These are phyloP conservation scores for Lichtheimia corymbifera DNA, from an alignment of 371 early-diverging fungal genomes.

Conservation along the genomic window DNA sequence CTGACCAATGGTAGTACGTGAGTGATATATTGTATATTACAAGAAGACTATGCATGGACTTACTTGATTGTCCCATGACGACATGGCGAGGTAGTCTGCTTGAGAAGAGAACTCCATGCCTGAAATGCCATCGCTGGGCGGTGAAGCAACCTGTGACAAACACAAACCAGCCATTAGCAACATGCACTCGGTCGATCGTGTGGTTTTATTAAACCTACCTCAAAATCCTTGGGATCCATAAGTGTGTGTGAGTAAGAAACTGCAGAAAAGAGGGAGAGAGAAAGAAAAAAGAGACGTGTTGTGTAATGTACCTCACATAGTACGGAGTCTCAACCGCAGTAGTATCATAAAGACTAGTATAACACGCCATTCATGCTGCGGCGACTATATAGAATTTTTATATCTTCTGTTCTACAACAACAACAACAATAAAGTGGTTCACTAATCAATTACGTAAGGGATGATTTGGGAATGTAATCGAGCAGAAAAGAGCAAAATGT, in stretches of 20 bases:
- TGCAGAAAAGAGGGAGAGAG: neutral
- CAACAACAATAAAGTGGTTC: too few relatives aligned
- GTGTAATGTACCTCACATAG: too few relatives aligned
- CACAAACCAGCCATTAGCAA: neutral
- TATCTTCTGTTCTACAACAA: too few relatives aligned
- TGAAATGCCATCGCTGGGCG: constrained; percentile 84
- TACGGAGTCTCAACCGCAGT: too few relatives aligned
- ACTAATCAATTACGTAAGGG: too few relatives aligned
- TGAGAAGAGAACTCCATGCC: constrained; percentile 77
- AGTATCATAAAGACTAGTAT: too few relatives aligned
- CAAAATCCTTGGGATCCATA: constrained; percentile 28
- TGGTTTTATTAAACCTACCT: constrained; percentile 6
- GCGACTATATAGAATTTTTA: too few relatives aligned
- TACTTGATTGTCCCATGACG: constrained; percentile 94
- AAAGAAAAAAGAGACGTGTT: neutral
- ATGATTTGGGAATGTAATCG: too few relatives aligned
- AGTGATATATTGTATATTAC: neutral
- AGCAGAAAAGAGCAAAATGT: too few relatives aligned
- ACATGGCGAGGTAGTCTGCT: constrained; percentile 82
- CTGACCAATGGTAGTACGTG: constrained; percentile 36
- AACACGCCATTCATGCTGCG: too few relatives aligned
- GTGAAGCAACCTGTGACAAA: constrained; percentile 56
- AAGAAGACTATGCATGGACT: neutral
- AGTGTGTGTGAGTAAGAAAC: neutral
- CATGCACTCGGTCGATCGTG: neutral